Conservation (phyloP, 108 stramenopile species). For the Fistulifera pelliculosa region DNA sequence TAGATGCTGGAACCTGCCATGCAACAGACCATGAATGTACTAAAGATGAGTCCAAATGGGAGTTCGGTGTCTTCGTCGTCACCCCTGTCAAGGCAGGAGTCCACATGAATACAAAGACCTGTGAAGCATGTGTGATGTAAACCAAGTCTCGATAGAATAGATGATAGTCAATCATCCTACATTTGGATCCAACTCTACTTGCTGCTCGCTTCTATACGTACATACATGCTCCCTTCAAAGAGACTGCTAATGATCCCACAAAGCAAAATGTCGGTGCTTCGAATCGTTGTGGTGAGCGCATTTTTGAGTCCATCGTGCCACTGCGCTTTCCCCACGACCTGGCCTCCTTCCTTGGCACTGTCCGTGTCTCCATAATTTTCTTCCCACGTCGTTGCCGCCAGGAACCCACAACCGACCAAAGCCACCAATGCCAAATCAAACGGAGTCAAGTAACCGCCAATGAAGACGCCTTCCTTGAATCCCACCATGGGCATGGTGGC, state of each 20-base stretch:
- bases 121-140: constrained; percentile 32
- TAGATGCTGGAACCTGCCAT: constrained; percentile 88
- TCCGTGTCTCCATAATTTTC: constrained; percentile 88
- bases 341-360: constrained; percentile 7
- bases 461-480: constrained; percentile 27
- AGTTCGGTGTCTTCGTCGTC: constrained; percentile 39
- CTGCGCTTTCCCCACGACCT: constrained; percentile 9
- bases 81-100: constrained; percentile 63
- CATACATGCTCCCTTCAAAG: constrained; percentile 71
- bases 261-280: constrained; percentile 64
- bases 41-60: constrained; percentile 91
- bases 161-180: neutral
- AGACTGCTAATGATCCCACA: constrained; percentile 79
- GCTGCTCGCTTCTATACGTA: no score
- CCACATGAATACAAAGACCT: constrained; percentile 98
- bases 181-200: neutral
- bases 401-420: constrained; percentile 58
- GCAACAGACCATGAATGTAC: constrained; percentile 92
- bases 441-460: constrained; percentile 85
- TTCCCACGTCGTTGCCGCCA: constrained; percentile 75
- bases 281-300: constrained; percentile 46
- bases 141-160: constrained; percentile 38
- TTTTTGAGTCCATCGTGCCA: constrained; percentile 50
- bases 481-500: constrained; percentile 24
- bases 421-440: constrained; percentile 87